phyloP scores from a whole-genome alignment of 73 alveolate genomes.

The Tetrahymena elliotti region DNA sequence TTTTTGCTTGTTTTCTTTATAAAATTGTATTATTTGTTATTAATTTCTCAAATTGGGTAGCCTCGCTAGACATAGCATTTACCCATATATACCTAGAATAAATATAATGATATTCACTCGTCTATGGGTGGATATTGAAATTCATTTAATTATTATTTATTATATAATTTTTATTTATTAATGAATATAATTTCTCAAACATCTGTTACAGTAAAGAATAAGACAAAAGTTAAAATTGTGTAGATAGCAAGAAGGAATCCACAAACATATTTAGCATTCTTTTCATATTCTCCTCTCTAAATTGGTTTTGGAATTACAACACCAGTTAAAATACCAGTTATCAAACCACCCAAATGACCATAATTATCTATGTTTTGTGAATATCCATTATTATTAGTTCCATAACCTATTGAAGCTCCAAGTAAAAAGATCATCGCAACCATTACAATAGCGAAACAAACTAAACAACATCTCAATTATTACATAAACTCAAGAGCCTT shows the following conservation, averaged over 20 bases:
- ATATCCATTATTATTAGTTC: not conserved
- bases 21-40: too few relatives aligned
- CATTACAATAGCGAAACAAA: not conserved
- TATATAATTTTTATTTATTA: too few relatives aligned
- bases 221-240: not conserved
- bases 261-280: not conserved
- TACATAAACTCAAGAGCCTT: not conserved
- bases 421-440: not conserved
- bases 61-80: too few relatives aligned
- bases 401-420: not conserved
- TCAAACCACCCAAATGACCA: not conserved
- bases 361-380: not conserved
- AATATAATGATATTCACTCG: not conserved
- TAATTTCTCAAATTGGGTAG: too few relatives aligned
- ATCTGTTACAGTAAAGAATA: not conserved
- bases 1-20: too few relatives aligned
- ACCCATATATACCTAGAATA: not conserved
- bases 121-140: not conserved
- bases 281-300: not conserved
- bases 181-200: not conserved
- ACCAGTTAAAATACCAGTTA: not conserved
- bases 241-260: not conserved
- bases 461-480: not conserved
- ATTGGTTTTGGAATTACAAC: not conserved
- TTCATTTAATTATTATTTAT: too few relatives aligned